Percentiles rank a stretch among this genome's conserved stretches.
These are phyloP conservation scores for Russula sp. DNA, from an alignment of 768 basidiomycete species.

Conservation along the genomic window DNA sequence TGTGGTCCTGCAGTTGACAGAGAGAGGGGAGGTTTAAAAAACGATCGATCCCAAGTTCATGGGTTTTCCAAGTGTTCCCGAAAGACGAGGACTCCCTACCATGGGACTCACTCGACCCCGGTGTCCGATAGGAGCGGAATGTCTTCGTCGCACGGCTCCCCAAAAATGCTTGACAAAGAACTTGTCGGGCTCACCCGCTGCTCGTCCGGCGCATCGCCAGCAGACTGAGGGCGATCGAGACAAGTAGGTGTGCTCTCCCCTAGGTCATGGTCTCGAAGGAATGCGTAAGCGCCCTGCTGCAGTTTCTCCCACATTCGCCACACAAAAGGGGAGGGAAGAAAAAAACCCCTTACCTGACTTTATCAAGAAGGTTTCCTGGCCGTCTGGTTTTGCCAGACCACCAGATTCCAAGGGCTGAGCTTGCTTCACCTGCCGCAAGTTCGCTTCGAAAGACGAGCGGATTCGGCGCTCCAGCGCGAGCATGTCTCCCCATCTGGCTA, in stretches of 20 bases:
- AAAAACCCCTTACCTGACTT: background rate
- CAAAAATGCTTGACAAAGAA: background rate
- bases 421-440: background rate
- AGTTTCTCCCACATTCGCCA: background rate
- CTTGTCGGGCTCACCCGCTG: background rate
- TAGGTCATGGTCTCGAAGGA: background rate
- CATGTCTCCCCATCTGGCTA: conserved; percentile 19
- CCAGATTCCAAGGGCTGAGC: background rate
- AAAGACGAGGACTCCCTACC: background rate
- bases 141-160: background rate
- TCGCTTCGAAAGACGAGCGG: background rate
- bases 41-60: background rate
- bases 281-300: background rate
- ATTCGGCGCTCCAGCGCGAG: conserved; percentile 13
- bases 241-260: background rate
- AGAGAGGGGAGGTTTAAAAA: background rate
- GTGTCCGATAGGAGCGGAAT: background rate
- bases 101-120: background rate
- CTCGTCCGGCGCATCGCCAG: background rate
- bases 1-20: background rate
- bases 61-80: background rate
- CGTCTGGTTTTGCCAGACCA: background rate
- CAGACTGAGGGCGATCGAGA: background rate
- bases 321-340: background rate
- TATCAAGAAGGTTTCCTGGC: background rate